Conservation (phyloP, 179 eudicot species). For the Sideroxylon spinosum region DNA sequence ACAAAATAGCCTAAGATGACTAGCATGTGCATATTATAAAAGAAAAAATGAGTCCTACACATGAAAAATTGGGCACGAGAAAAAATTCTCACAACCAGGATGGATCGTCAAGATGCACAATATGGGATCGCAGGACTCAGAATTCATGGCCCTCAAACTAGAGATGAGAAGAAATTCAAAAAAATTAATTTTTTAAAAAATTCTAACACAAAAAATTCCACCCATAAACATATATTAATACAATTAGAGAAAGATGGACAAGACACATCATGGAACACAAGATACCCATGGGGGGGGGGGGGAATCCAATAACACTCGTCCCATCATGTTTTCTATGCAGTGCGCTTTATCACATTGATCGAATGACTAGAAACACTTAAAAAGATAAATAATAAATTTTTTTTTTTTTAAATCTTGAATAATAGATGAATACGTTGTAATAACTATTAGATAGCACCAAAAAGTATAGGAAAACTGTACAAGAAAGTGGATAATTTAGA, state of each 20-base stretch:
- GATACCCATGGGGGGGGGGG: neutral
- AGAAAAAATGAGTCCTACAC: neutral
- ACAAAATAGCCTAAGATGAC: neutral
- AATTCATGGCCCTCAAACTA: neutral
- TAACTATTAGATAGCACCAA: conserved; percentile 8
- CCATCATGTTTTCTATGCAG: too few relatives aligned
- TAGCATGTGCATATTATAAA: neutral
- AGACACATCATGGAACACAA: neutral
- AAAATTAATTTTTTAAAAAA: too few relatives aligned
- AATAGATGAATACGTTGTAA: neutral
- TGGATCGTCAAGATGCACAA: conserved; percentile 8
- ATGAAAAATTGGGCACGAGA: neutral
- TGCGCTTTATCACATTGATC: neutral
- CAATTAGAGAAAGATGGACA: neutral
- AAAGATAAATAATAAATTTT: neutral
- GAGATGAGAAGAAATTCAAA: neutral
- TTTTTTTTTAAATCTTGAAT: neutral
- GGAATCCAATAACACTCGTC: neutral
- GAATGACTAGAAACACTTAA: neutral
- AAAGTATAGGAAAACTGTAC: neutral
- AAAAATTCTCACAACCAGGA: neutral
- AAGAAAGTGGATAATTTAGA: neutral
- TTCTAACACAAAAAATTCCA: neutral
- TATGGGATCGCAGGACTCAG: conserved; percentile 9
- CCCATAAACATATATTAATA: neutral